A percentile compares a stretch with the other conserved stretches of the same genome.
phyloP scores from a whole-genome alignment of 345 rosid species.

The Corymbia maculata region DNA sequence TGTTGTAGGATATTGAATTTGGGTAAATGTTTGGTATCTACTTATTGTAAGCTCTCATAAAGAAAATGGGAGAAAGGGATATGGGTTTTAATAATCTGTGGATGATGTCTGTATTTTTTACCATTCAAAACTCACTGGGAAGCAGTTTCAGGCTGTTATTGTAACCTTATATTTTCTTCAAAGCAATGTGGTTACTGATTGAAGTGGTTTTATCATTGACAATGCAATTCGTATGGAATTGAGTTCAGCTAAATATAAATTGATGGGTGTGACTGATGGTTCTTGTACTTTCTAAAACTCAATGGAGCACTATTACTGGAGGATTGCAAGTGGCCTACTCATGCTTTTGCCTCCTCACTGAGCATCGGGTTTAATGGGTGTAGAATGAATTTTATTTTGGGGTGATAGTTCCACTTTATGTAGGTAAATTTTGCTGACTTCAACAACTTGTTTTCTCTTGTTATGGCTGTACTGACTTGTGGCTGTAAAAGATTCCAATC shows the following conservation, averaged over 20 bases:
- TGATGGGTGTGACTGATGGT: background rate
- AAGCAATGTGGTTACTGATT: background rate
- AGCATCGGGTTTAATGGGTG: background rate
- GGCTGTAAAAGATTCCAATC: background rate
- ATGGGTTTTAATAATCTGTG: background rate
- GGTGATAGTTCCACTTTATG: background rate
- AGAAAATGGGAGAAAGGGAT: background rate
- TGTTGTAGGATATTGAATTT: background rate
- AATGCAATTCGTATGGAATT: background rate
- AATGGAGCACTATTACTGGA: background rate
- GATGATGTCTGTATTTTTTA: background rate
- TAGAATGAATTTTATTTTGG: background rate
- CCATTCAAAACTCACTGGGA: background rate
- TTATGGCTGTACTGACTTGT: background rate
- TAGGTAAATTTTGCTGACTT: background rate
- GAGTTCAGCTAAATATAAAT: background rate
- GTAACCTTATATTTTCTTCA: background rate
- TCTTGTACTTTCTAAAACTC: background rate
- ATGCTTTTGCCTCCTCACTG: background rate
- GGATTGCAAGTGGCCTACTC: background rate
- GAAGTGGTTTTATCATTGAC: background rate
- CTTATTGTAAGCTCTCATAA: background rate
- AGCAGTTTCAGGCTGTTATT: background rate
- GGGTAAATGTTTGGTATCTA: background rate
- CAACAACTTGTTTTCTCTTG: background rate